A percentile compares a stretch with the other conserved stretches of the same genome.
Conservation (phyloP, 495 filamentous ascomycete genomes). For the Xylaria nigripes region DNA sequence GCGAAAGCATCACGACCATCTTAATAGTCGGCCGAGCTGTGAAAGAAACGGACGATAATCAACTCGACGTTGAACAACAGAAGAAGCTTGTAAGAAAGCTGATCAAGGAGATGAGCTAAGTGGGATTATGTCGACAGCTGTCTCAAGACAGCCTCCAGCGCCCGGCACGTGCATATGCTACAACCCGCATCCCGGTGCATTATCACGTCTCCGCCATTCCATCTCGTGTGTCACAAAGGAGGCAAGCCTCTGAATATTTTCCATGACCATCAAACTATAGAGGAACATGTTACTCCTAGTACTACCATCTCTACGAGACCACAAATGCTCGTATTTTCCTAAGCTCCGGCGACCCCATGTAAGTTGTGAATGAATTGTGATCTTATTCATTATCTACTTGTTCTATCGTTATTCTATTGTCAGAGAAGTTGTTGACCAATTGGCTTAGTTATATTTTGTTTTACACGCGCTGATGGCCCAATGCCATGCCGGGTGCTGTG, state of each 20-base stretch:
- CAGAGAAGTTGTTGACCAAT: neutral
- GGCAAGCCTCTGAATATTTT: neutral
- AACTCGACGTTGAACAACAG: conserved; percentile 63
- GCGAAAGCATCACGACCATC: conserved; percentile 55
- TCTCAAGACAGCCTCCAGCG: neutral
- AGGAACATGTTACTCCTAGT: neutral
- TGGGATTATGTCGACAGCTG: conserved; percentile 4
- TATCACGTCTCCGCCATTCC: neutral
- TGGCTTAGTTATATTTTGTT: neutral
- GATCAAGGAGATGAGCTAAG: conserved; percentile 37
- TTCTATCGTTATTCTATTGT: conserved; percentile 1
- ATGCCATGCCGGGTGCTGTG: too few relatives aligned
- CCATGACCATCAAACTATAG: neutral
- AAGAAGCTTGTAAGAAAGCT: conserved; percentile 68
- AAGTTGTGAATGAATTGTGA: conserved; percentile 10
- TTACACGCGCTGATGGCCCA: too few relatives aligned
- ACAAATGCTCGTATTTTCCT: neutral
- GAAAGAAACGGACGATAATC: conserved; percentile 61
- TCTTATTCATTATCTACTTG: conserved; percentile 3
- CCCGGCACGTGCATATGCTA: neutral
- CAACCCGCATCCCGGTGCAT: neutral
- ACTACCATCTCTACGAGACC: neutral
- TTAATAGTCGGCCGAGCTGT: conserved; percentile 75
- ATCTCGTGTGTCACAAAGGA: neutral
- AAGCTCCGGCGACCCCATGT: neutral